Evolutionary conservation across 176 grass and related monocot species (phyloP).

Genomic region (Zea luxurians): DNA sequence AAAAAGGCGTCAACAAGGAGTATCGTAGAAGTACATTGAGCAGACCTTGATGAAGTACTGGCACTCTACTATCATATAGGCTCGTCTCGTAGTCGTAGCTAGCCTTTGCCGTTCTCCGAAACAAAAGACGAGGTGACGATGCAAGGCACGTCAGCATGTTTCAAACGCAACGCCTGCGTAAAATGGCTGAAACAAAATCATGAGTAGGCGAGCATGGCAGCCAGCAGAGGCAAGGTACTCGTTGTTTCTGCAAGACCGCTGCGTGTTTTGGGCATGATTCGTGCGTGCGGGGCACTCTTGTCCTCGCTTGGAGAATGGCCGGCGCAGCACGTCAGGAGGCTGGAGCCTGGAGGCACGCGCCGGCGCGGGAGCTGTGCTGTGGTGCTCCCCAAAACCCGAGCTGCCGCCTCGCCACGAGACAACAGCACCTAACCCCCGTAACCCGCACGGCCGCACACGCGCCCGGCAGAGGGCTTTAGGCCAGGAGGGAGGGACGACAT

Average conservation of each 20-base stretch:
- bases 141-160: not conserved
- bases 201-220: not conserved
- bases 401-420: slow-evolving; percentile 38
- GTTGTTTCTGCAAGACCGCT: not conserved
- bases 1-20: too few relatives aligned
- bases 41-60: too few relatives aligned
- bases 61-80: too few relatives aligned
- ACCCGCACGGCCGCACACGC: not conserved
- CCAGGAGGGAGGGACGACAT: not conserved
- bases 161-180: too few relatives aligned
- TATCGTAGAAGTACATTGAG: too few relatives aligned
- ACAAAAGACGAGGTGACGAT: too few relatives aligned
- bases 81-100: too few relatives aligned
- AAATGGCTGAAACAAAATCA: not conserved
- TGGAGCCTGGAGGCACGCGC: not conserved
- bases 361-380: not conserved
- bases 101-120: too few relatives aligned
- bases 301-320: not conserved
- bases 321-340: not conserved
- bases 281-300: not conserved
- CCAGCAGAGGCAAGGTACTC: not conserved
- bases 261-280: not conserved
- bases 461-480: too few relatives aligned
- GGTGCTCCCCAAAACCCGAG: slow-evolving; percentile 9
- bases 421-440: not conserved